Evolutionary conservation across 2,329 filamentous ascomycete species (phyloP).

Genomic region (Paracamarosporium sp.): DNA sequence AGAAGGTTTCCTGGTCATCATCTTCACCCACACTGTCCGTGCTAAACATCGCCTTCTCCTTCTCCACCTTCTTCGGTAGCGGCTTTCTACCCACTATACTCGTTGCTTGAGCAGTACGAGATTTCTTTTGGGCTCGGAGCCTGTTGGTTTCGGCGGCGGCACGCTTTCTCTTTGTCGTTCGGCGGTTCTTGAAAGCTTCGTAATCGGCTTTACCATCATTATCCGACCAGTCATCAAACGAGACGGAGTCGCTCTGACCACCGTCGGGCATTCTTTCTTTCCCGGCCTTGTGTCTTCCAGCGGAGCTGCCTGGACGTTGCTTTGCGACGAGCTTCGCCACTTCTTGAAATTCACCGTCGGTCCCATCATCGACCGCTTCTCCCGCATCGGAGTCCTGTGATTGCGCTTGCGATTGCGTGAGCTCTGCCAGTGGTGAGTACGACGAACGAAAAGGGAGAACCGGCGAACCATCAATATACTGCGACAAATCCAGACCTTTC

Average conservation of each 20-base stretch:
- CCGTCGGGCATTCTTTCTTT: neutral
- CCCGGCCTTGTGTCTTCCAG: neutral
- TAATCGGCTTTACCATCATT: slow-evolving; percentile 64
- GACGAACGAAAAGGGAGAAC: neutral
- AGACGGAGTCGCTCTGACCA: neutral
- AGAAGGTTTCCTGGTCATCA: slow-evolving; percentile 61
- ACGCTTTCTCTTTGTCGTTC: slow-evolving; percentile 60
- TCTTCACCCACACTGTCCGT: slow-evolving; percentile 36
- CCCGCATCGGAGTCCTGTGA: slow-evolving; percentile 20
- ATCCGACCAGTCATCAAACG: slow-evolving; percentile 55
- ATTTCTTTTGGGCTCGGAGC: slow-evolving; percentile 55
- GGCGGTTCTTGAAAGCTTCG: slow-evolving; percentile 68
- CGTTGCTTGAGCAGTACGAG: slow-evolving; percentile 51
- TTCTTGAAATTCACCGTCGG: slow-evolving; percentile 18
- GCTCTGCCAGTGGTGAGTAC: slow-evolving; percentile 23
- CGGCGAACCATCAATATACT: slow-evolving; percentile 40
- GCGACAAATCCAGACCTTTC: slow-evolving; percentile 40
- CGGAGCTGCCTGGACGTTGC: neutral
- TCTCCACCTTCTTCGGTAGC: slow-evolving; percentile 23
- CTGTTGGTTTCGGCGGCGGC: slow-evolving; percentile 57
- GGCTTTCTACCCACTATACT: slow-evolving; percentile 50
- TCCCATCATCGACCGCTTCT: slow-evolving; percentile 4
- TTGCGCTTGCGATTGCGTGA: slow-evolving; percentile 35
- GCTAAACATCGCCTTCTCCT: slow-evolving; percentile 23
- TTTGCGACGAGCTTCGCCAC: neutral